Evolutionary conservation across 1,284 basidiomycete genomes (phyloP), one percentile per base, ranked within the genome.

Genomic region (Cystobasidiaceae sp.): DNA sequence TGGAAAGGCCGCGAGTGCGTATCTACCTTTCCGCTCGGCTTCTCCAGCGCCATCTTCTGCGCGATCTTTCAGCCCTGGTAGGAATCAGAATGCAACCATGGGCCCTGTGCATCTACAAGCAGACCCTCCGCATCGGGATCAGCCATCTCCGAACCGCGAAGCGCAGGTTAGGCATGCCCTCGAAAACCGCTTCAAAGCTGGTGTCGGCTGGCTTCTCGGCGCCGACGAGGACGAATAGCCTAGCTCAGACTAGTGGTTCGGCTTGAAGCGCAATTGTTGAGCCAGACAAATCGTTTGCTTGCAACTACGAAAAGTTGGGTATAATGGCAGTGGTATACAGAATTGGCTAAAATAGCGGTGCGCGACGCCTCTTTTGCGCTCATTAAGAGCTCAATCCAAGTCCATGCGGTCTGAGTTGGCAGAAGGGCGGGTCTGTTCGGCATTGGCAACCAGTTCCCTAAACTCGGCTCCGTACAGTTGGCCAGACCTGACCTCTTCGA

Each of bases 121-220:
- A 17, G 28, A n/a, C 3, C 50, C 37, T n/a, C 13, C 54, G 28
- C 23, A n/a, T 6, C 9, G 37, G 23, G 8, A 9, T n/a, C 39
- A 23, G 15, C 56, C 45, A 21, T 49, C 43, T 23, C 44, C 56
- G 23, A 44, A 15, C 6, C 8, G 56, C 39, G 56, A 49, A 4
- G 25, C 17, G 85, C 54, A 88, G 62, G 84, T 89, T 23, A 85
- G 86, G 17, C 77, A 81, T 4, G 86, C 88, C 69, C 87, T 89
- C 9, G 84, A 83, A 46, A 82, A 85, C 39, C 86, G 83, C 19
- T 76, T 92, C 37, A 86, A 87, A 50, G 85, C 86, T 72, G 90
- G 89, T 13, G 86, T 92, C 54, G 89, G 89, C 7, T 92, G 89
- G 89, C 79, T 92, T 28, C 86, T 92, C 69, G 90, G 89, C 34